Evolutionary conservation across 2,329 filamentous ascomycete species (phyloP).

Genomic region (Pseudofabraea citricarpa): DNA sequence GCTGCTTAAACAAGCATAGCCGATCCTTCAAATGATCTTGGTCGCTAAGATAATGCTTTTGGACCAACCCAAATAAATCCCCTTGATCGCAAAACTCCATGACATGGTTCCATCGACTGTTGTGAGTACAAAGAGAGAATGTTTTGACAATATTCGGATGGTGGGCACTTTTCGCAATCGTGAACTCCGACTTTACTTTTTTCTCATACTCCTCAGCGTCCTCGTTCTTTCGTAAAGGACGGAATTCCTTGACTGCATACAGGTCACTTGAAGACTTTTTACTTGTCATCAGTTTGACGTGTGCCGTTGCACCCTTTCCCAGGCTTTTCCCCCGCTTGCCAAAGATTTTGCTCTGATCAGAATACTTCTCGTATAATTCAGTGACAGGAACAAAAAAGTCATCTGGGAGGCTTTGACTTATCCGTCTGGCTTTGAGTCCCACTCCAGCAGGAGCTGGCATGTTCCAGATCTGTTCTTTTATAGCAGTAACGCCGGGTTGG

Average conservation of each 20-base stretch:
- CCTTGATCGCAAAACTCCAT: constrained; percentile 89
- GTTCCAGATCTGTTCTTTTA: constrained; percentile 45
- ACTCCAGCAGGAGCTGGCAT: constrained; percentile 65
- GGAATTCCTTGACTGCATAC: constrained; percentile 86
- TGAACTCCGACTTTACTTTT: constrained; percentile 89
- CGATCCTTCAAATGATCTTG: constrained; percentile 62
- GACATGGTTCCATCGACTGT: constrained; percentile 79
- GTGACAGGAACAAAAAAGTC: constrained; percentile 69
- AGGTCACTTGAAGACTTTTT: constrained; percentile 59
- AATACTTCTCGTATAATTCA: constrained; percentile 65
- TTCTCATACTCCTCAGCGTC: constrained; percentile 71
- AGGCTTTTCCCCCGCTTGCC: constrained; percentile 70
- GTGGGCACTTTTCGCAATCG: constrained; percentile 77
- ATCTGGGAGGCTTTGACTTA: constrained; percentile 70
- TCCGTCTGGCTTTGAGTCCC: constrained; percentile 71
- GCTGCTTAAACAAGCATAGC: constrained; percentile 83
- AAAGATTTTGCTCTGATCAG: constrained; percentile 64
- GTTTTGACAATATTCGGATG: constrained; percentile 88
- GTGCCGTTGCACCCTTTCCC: constrained; percentile 78
- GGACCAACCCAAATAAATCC: constrained; percentile 73
- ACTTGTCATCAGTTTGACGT: constrained; percentile 74
- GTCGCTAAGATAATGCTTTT: constrained; percentile 59
- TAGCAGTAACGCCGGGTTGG: constrained; percentile 13
- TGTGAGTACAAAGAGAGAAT: constrained; percentile 67
- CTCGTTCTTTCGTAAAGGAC: constrained; percentile 65